Evolutionary conservation across 2,329 filamentous ascomycete genomes (phyloP).

Genomic region (Colletotrichum sp.): DNA sequence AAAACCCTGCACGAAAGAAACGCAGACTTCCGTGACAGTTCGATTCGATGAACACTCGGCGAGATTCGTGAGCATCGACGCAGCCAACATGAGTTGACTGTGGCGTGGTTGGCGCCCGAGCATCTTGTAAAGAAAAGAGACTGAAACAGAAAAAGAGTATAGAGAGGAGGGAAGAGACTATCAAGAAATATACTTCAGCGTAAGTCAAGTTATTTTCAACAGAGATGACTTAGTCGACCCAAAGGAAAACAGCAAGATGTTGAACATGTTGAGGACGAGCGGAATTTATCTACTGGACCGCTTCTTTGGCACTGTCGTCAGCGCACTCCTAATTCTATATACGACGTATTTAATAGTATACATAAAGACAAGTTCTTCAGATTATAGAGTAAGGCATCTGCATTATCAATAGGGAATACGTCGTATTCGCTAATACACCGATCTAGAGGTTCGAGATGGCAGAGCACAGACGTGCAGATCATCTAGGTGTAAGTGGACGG

Average conservation of each 20-base stretch:
- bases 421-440: neutral
- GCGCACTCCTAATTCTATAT: neutral
- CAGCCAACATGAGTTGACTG: neutral
- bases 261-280: neutral
- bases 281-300: neutral
- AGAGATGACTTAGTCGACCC: neutral
- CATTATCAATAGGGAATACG: neutral
- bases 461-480: neutral
- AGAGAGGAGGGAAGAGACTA: neutral
- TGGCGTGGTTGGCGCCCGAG: neutral
- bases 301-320: neutral
- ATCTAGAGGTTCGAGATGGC: neutral
- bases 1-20: neutral
- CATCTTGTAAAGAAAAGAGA: neutral
- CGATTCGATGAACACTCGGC: neutral
- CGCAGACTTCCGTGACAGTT: neutral
- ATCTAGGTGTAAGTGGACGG: neutral
- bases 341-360: neutral
- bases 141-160: rapidly evolving
- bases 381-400: neutral
- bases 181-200: neutral
- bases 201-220: neutral
- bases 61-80: neutral
- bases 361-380: neutral
- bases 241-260: neutral